These are phyloP conservation scores for Tetrahymena borealis DNA, from an alignment of 73 alveolate genomes.

Conservation along the genomic window DNA sequence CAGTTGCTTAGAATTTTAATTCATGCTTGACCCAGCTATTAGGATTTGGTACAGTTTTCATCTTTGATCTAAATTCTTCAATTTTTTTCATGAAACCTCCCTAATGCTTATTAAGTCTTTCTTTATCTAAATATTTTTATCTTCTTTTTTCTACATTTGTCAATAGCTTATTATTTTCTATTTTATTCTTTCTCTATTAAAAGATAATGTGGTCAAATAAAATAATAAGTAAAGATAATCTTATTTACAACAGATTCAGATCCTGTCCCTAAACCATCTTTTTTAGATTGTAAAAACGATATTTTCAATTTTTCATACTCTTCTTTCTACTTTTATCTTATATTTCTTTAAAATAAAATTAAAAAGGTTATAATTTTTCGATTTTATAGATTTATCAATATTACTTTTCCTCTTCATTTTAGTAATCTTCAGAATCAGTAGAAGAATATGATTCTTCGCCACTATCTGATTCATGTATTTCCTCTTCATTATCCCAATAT, in stretches of 20 bases:
- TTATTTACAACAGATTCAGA: neutral
- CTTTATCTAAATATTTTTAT: slow-evolving; percentile 31
- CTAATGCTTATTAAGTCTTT: slow-evolving; percentile 18
- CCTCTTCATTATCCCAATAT: slow-evolving; percentile 14
- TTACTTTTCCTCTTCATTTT: slow-evolving; percentile 26
- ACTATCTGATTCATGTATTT: slow-evolving; percentile 8
- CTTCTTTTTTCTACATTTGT: slow-evolving; percentile 39
- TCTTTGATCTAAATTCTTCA: slow-evolving; percentile 31
- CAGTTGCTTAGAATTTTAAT: slow-evolving; percentile 65
- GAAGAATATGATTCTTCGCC: neutral
- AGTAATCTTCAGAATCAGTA: slow-evolving; percentile 3
- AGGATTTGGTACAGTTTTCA: slow-evolving; percentile 23
- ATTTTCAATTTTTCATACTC: slow-evolving; percentile 54
- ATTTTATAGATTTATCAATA: neutral
- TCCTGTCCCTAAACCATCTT: slow-evolving; percentile 51
- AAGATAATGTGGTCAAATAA: neutral
- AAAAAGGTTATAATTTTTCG: neutral
- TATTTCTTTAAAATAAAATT: neutral
- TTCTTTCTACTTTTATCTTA: slow-evolving; percentile 40
- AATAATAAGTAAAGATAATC: neutral
- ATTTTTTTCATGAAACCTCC: slow-evolving; percentile 39
- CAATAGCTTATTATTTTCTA: slow-evolving; percentile 32
- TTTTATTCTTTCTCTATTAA: neutral
- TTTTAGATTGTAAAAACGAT: slow-evolving; percentile 40
- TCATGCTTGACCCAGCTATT: slow-evolving; percentile 63